Evolutionary conservation across 2,329 filamentous ascomycete species (phyloP).

Genomic region (Cytospora paraplurivora): DNA sequence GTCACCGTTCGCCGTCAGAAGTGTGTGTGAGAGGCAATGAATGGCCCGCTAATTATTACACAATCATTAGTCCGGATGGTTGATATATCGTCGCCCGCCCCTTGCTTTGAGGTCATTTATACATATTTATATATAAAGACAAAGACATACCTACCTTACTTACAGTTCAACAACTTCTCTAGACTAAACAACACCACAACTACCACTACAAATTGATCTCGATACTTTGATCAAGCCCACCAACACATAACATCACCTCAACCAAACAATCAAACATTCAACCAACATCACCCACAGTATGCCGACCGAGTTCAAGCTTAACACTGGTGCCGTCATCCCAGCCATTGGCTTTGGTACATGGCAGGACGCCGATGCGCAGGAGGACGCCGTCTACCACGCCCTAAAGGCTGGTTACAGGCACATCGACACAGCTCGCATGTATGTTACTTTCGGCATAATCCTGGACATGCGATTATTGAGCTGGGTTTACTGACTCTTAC

Average conservation of each 20-base stretch:
- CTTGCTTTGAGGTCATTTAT: neutral
- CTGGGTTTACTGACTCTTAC: neutral
- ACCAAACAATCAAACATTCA: neutral
- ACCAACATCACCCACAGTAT: neutral
- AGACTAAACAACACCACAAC: neutral
- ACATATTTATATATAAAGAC: neutral
- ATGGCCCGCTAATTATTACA: too few relatives aligned
- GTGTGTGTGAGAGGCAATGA: too few relatives aligned
- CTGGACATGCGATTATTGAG: too few relatives aligned
- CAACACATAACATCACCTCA: neutral
- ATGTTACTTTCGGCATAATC: conserved; percentile 38
- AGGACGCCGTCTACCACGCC: conserved; percentile 38
- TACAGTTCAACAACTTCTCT: neutral
- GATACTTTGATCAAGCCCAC: neutral
- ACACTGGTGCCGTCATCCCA: conserved; percentile 15
- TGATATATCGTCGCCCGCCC: neutral
- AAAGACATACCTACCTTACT: neutral
- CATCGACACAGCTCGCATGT: conserved; percentile 51
- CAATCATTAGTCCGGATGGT: neutral
- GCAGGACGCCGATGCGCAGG: conserved; percentile 20
- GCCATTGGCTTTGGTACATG: conserved; percentile 23
- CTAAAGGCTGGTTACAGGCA: conserved; percentile 55
- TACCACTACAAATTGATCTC: neutral
- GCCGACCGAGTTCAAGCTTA: conserved; percentile 17
- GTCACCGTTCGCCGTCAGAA: neutral